Base-by-base conservation (phyloP, 2,329 filamentous ascomycete species). In the Cercospora sp. region DNA sequence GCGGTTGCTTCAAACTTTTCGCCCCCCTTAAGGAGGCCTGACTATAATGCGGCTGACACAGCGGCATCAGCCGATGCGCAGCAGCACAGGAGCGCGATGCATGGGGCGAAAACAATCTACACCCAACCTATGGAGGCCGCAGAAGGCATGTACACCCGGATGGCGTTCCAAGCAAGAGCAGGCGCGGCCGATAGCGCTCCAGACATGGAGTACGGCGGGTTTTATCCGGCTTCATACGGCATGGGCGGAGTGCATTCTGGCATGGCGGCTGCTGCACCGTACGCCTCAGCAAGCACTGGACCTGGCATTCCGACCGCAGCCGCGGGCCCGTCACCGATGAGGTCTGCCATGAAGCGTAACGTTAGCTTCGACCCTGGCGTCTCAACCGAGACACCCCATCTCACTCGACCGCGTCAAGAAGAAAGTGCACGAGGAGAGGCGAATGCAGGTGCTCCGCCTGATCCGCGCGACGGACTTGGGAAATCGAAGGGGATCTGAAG, bases 351-450 rank as follows among this genome's bases (percentile, higher is more conserved):
- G 60, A 51, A 64, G 51, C 59, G 62, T 2, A 65, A 58, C n/a
- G 66, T 65, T 2, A 64, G 55, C n/a, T 68, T 72, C 18, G 45
- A 63, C 21, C 55, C 70, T 24, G 61, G 65, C 28, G 65, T 57
- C 3, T 61, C 57, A 3, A 51, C 40, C n/a, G 60, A 64, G 26
- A 55, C 43, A 26, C 45, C 45, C 12, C 61, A 55, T 63, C 40
- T 72, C 16, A 57, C 66, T 3, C 62, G 69, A 24, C 63, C 71
- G n/a, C 67, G 71, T 26, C 63, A 64, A 28, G 71, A 70, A 49
- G 69, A 70, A 53, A 61, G 59, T 43, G 66, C 66, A 24, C 61
- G 71, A 45, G 69, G 66, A 28, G 71, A 70, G 30, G 45, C 68
- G 1, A 66, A 66, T 28, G 69, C 69, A 26, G 69, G 71, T 16